Evolutionary conservation across 1,139 yeast species (phyloP).

Genomic region (Saccharomyces hybrid): DNA sequence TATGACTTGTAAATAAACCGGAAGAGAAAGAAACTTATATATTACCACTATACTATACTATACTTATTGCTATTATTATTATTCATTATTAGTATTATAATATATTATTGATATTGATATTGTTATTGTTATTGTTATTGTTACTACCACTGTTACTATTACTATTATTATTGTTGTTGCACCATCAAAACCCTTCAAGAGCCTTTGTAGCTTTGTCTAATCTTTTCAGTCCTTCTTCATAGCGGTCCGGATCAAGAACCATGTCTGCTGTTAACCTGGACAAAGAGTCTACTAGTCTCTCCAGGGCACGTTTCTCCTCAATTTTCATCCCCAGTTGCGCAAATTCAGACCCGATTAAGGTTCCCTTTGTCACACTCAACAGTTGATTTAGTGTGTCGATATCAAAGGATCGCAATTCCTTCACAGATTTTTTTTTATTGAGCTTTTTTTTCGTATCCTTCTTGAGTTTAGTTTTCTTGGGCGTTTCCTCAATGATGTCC

Average conservation of each 20-base stretch:
- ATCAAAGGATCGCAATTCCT: constrained; percentile 44
- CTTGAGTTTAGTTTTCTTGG: constrained; percentile 3
- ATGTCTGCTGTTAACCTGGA: constrained; percentile 83
- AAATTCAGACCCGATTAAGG: constrained; percentile 44
- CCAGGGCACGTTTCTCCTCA: constrained; percentile 71
- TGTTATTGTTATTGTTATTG: background rate
- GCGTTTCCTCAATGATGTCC: constrained; percentile 10
- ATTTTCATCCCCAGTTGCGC: constrained; percentile 64
- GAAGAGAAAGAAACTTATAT: background rate
- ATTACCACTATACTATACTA: background rate
- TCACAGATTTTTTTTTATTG: constrained; percentile 8
- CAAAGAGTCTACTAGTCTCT: constrained; percentile 75
- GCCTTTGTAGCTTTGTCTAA: constrained; percentile 75
- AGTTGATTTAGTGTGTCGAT: constrained; percentile 51
- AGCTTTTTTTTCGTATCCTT: constrained; percentile 3
- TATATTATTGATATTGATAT: background rate
- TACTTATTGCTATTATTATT: background rate
- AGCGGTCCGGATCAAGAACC: constrained; percentile 72
- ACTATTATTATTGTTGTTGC: background rate
- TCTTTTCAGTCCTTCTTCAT: constrained; percentile 72
- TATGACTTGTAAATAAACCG: background rate
- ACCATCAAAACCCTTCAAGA: constrained; percentile 60
- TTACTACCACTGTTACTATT: background rate
- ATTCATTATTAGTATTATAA: background rate
- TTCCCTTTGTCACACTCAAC: constrained; percentile 54